Base-by-base conservation (phyloP, 176 grass and related monocot genomes). In the Pontederia paniculata region DNA sequence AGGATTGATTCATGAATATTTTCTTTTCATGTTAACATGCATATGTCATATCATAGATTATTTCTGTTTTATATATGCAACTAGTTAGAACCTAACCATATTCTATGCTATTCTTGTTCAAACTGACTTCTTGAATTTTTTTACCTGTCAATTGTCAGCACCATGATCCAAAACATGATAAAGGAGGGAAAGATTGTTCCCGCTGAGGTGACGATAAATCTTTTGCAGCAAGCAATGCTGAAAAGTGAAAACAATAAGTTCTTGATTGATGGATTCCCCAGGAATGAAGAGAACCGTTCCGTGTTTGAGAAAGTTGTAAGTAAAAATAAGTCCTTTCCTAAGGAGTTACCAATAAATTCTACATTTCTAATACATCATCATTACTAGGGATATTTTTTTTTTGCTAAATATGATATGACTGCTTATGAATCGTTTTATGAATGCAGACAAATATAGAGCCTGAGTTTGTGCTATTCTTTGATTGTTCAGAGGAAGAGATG, bases 211-310 rank as follows among this genome's bases (percentile, higher is more conserved):
- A 78, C 74, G 4, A 68, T 89, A 14, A 75, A 55, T 42, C 67
- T 96, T 18, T 45, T 96, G 52, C 72, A 83, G 6, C 85, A 78
- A 67, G 85, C 85, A 52, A 96, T 96, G 73, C 59, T 78, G 68
- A 56, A 83, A 68, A 83, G 74, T 72, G 73, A 74, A 66, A 83
- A 86, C 17, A 79, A 95, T 17, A 96, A 76, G 58, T 96, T 96
- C 52, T 74, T 96, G 44, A 63, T 96, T 14, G 90, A 96, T 21
- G 90, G 90, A 44, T 96, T 96, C 45, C 85, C 90, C 0, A 70
- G 90, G 49, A 68, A 86, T 19, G 79, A 89, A 81, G 79, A 81
- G 18, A 89, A 86, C 48, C 71, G 60, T 4, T 47, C 55, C 19
- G 77, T 77, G 0, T 96, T 74, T 23, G 90, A 96, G 44, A 83